Evolutionary conservation across 805 yeast genomes (phyloP), one percentile per base, ranked within the genome.

Genomic region (Cyberlindnera maritima): DNA sequence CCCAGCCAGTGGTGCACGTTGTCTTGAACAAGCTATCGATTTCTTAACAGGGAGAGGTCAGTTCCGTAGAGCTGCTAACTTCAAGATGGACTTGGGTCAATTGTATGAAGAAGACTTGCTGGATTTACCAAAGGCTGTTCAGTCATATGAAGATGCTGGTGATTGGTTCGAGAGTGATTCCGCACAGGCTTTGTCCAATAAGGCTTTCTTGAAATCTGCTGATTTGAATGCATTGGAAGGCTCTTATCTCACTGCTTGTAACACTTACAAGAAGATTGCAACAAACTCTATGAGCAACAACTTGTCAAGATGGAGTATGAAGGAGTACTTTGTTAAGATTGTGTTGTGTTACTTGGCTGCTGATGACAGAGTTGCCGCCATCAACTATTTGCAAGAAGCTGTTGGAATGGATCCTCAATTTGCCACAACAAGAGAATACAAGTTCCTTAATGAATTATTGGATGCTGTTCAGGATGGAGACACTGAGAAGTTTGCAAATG

Each of bases 161-260:
- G 98, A 94, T 61, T 94, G 97, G 91, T 91, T 85, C 63, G 78
- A 81, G 46, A 88, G 92, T 52, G 99, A 94, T 67, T 91, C 89
- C 48, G 97, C 98, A 0, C 85, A 85, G 53, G 96, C 97, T 9
- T 66, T 92, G 47, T 80, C 96, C 21, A 90, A 83, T 68, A 94
- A 94, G 70, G 91, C 95, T 20, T 86, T 78, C 55, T 70, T 92
- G 54, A 89, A 89, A 65, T 85, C 90, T 53, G 98, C 98, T 2
- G 97, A 94, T 62, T 73, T 94, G 56, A 76, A 83, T 44, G 96
- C 96, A 15, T 68, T 84, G 49, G 75, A 76, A 46, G 91, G 83
- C n/a, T 77, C 86, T 48, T 91, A 85, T 63, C 63, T 76, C 19
- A 79, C 79, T 52, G 97, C 98, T 1, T 79, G 88, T 37, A 83